Evolutionary conservation across 495 filamentous ascomycete genomes (phyloP), one percentile per base, ranked within the genome.

Genomic region (Penicillium paxilli): DNA sequence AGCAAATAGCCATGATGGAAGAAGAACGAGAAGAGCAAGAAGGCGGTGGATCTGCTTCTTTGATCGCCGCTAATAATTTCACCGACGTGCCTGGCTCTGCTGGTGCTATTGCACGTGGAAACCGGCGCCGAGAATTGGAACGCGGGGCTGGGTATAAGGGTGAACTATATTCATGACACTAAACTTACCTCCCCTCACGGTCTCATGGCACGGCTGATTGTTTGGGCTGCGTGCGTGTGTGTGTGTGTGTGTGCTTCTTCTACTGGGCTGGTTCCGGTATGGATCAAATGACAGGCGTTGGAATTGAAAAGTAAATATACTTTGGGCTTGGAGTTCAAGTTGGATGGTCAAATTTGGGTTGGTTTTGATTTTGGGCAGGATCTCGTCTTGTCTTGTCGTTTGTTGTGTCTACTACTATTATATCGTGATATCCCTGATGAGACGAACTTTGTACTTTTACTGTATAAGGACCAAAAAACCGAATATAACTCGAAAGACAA

Each of bases 1-100:
- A 92, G 65, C 85, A 91, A 54, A 76, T 74, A 16, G 81, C 87
- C 28, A 74, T 83, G 60, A 74, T 69, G 62, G 80, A 88, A 25
- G 84, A 85, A 52, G 65, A 66, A 42, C 64, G 59, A 47, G 72
- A 80, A 59, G 77, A 78, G 51, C 57, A 69, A 59, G 70, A 73
- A 5, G 70, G 68, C 8, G 61, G 55, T 28, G 69, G 70, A 0
- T 59, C 54, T 11, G 46, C 56, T 38, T 42, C 51, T 5, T 35
- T 46, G 11, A 51, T 53, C 11, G 44, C 35, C 3, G 58, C 47
- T n/a, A 47, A 51, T 1, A 21, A 20, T 8, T 49, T 50, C 10
- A 47, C 30, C 28, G 33, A 30, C 21, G 35, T 57, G 6, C 47
- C 59, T 42, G 64, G 64, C 14, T 65, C 64, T 19, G 62, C 56